These are phyloP conservation scores for Ganoderma resinaceum DNA, from an alignment of 1,284 basidiomycete genomes.

Conservation along the genomic window DNA sequence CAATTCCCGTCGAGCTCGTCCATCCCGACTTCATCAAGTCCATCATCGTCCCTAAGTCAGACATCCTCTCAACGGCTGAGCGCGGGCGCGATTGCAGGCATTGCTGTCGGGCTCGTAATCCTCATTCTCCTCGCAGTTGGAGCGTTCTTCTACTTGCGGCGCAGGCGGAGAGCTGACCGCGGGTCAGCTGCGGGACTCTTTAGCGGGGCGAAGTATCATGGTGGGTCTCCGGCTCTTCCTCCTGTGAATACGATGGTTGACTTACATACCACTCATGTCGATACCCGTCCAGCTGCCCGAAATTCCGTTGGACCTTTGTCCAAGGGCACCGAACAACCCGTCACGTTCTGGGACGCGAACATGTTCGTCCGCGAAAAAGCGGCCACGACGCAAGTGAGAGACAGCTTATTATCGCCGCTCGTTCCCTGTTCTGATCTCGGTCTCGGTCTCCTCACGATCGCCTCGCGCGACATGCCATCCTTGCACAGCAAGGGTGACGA, in stretches of 20 bases:
- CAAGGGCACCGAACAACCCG: not conserved
- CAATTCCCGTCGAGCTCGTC: too few relatives aligned
- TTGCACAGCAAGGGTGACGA: conserved; percentile 2
- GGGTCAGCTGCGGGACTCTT: not conserved
- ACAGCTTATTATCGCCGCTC: conserved; percentile 2
- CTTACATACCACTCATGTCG: not conserved
- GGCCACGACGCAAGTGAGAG: conserved; percentile 4
- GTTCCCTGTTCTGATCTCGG: not conserved
- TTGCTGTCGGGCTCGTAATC: not conserved
- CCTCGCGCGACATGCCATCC: not conserved
- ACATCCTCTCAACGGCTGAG: not conserved
- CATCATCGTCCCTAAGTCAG: not conserved
- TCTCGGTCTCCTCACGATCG: not conserved
- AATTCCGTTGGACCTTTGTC: not conserved
- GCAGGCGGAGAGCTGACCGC: not conserved
- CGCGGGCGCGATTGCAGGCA: not conserved
- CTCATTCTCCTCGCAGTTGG: not conserved
- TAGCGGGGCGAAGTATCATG: not conserved
- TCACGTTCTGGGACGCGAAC: conserved; percentile 2
- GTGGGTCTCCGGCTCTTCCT: not conserved
- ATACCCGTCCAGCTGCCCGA: not conserved
- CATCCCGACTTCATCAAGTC: not conserved
- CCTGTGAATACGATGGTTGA: not conserved
- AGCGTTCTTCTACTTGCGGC: not conserved
- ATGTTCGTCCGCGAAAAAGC: not conserved